These are phyloP conservation scores for Penicillium sp. DNA, from an alignment of 2,329 filamentous ascomycete genomes.

Conservation along the genomic window DNA sequence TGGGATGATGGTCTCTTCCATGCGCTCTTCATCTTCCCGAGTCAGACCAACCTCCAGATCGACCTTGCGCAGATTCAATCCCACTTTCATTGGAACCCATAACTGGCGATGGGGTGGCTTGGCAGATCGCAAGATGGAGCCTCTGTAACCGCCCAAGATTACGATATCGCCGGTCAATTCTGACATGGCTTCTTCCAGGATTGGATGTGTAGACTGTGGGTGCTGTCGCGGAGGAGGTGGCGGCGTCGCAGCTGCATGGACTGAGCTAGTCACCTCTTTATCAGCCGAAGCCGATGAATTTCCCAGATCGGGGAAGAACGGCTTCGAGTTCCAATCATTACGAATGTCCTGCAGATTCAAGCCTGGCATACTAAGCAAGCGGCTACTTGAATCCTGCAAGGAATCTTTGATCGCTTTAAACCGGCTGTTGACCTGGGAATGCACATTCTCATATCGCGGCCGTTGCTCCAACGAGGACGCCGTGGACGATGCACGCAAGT, in stretches of 20 bases:
- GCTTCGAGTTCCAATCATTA: slow-evolving; percentile 36
- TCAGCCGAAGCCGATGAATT: slow-evolving; percentile 10
- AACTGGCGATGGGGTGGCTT: slow-evolving; percentile 80
- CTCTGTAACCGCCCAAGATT: slow-evolving; percentile 84
- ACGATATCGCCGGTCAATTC: slow-evolving; percentile 81
- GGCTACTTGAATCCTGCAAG: slow-evolving; percentile 76
- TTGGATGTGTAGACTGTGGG: slow-evolving; percentile 39
- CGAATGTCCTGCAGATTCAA: slow-evolving; percentile 43
- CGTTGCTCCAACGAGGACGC: slow-evolving; percentile 85
- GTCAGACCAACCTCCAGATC: slow-evolving; percentile 84
- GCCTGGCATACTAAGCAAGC: slow-evolving; percentile 54
- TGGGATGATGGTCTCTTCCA: slow-evolving; percentile 79
- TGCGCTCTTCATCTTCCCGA: slow-evolving; percentile 72
- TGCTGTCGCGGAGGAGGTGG: slow-evolving; percentile 23
- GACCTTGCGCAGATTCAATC: slow-evolving; percentile 85
- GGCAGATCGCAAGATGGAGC: slow-evolving; percentile 82
- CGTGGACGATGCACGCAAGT: slow-evolving; percentile 70
- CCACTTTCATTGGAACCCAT: slow-evolving; percentile 93
- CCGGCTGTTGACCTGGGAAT: slow-evolving; percentile 82
- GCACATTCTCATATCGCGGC: slow-evolving; percentile 74
- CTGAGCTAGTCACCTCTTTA: slow-evolving; percentile 10
- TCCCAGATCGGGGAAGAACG: slow-evolving; percentile 32
- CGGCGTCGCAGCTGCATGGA: slow-evolving; percentile 7
- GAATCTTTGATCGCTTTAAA: slow-evolving; percentile 90
- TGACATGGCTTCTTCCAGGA: slow-evolving; percentile 62